phyloP scores from a whole-genome alignment of 768 basidiomycete species.

The Kwoniella europaea region DNA sequence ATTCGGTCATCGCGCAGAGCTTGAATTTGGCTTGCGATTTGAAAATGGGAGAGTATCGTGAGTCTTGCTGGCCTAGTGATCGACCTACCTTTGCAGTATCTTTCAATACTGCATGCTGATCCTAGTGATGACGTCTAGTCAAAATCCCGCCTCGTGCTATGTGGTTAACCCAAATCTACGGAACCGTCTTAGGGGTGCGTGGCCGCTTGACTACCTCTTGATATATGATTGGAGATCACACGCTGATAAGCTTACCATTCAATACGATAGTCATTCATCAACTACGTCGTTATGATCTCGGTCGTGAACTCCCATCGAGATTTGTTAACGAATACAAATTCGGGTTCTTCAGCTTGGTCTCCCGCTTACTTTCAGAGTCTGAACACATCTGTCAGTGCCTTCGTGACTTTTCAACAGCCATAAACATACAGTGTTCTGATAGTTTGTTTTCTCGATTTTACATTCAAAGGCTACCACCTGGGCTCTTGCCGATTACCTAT shows the following conservation, averaged over 20 bases:
- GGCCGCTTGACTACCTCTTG: too few species aligned
- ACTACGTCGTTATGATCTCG: slow-evolving; percentile 30
- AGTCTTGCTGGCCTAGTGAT: too few species aligned
- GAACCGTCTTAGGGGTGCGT: slow-evolving; percentile 16
- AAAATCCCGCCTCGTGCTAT: slow-evolving; percentile 23
- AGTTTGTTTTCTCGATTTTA: too few species aligned
- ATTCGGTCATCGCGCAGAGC: slow-evolving; percentile 26
- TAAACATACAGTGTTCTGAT: too few species aligned
- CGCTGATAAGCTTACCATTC: too few species aligned
- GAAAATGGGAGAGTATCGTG: slow-evolving; percentile 21
- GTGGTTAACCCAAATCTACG: slow-evolving; percentile 29
- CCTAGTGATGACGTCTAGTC: too few species aligned
- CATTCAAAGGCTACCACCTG: slow-evolving; percentile 18
- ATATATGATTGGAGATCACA: too few species aligned
- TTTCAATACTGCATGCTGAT: too few species aligned
- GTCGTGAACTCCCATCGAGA: slow-evolving; percentile 17
- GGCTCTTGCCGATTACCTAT: slow-evolving; percentile 13
- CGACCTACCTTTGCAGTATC: too few species aligned
- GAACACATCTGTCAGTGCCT: not conserved
- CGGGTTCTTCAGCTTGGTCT: slow-evolving; percentile 18
- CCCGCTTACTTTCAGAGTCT: slow-evolving; percentile 16
- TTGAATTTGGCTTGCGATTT: slow-evolving; percentile 16
- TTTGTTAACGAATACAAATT: not conserved
- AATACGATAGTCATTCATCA: slow-evolving; percentile 18
- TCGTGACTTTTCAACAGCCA: not conserved